Evolutionary conservation across 1,284 basidiomycete genomes (phyloP).

Genomic region (Tylopilus sp.): DNA sequence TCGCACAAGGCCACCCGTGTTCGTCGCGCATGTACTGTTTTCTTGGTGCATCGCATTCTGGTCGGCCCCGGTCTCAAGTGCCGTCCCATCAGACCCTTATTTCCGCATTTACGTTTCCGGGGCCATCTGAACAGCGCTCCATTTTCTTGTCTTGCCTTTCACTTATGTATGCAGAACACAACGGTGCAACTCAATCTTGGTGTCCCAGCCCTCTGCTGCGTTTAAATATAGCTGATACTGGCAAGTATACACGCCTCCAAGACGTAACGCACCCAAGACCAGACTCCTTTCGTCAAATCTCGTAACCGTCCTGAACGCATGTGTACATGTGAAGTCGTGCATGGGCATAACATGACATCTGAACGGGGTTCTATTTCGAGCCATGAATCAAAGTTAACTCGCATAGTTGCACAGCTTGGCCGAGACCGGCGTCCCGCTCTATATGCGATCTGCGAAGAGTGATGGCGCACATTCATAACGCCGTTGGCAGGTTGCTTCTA

Average conservation of each 20-base stretch:
- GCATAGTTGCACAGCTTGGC: slow-evolving; percentile 17
- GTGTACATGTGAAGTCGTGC: slow-evolving; percentile 6
- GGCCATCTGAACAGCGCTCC: slow-evolving; percentile 5
- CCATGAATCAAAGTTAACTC: slow-evolving; percentile 25
- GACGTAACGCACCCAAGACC: slow-evolving; percentile 18
- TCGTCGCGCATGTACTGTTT: neutral
- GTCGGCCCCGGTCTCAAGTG: slow-evolving; percentile 10
- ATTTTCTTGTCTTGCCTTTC: slow-evolving; percentile 6
- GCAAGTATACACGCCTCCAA: slow-evolving; percentile 4
- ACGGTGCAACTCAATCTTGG: neutral
- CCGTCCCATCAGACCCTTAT: slow-evolving; percentile 15
- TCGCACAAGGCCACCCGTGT: neutral
- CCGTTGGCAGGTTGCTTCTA: slow-evolving; percentile 16
- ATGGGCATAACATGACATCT: slow-evolving; percentile 9
- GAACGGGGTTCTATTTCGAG: slow-evolving; percentile 22
- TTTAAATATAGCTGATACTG: slow-evolving; percentile 7
- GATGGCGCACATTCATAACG: slow-evolving; percentile 11
- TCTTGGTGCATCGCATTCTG: slow-evolving; percentile 6
- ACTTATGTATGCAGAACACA: slow-evolving; percentile 7
- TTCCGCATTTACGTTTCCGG: neutral
- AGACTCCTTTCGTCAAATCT: slow-evolving; percentile 9
- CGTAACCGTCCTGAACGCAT: slow-evolving; percentile 16
- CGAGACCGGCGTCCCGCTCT: slow-evolving; percentile 13
- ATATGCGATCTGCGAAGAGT: slow-evolving; percentile 13
- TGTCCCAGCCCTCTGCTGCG: slow-evolving; percentile 3